These are phyloP conservation scores for Aspergillus ibericus DNA, from an alignment of 2,329 filamentous ascomycete species.

Conservation along the genomic window DNA sequence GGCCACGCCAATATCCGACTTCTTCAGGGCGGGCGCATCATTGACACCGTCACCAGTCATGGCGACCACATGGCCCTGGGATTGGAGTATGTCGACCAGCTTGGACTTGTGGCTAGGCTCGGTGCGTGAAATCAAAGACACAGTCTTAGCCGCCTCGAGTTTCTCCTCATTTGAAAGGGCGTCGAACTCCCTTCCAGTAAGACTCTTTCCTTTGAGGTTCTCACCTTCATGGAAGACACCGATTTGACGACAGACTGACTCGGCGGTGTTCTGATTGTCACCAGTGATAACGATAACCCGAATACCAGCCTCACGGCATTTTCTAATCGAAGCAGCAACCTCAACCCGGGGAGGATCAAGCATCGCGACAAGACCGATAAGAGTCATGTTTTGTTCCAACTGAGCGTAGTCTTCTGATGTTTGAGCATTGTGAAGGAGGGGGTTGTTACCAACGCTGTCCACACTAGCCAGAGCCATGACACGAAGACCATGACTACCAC, in stretches of 20 bases:
- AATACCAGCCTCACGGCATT: slow-evolving; percentile 91
- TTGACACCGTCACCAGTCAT: slow-evolving; percentile 99
- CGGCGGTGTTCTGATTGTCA: slow-evolving; percentile 95
- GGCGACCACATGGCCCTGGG: slow-evolving; percentile 88
- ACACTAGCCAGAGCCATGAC: slow-evolving; percentile 90
- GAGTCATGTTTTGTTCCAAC: slow-evolving; percentile 90
- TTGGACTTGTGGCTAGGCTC: slow-evolving; percentile 97
- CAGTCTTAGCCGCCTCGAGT: slow-evolving; percentile 77
- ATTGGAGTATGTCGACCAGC: slow-evolving; percentile 93
- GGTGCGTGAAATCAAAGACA: slow-evolving; percentile 91
- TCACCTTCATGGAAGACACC: slow-evolving; percentile 84
- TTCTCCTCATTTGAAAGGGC: slow-evolving; percentile 75
- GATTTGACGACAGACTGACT: slow-evolving; percentile 96
- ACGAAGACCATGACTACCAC: slow-evolving; percentile 88
- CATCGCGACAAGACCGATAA: slow-evolving; percentile 94
- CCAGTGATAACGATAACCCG: slow-evolving; percentile 97
- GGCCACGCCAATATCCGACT: slow-evolving; percentile 96
- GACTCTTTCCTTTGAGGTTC: slow-evolving; percentile 87
- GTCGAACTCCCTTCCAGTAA: slow-evolving; percentile 92
- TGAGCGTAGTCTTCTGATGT: slow-evolving; percentile 79
- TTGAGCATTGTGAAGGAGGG: slow-evolving; percentile 72
- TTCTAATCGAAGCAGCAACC: slow-evolving; percentile 78
- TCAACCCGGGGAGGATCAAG: slow-evolving; percentile 93
- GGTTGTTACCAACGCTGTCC: slow-evolving; percentile 70
- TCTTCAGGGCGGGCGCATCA: slow-evolving; percentile 95